Evolutionary conservation across 257 asterid species (phyloP).

Genomic region (Solanum corneliomulleri): DNA sequence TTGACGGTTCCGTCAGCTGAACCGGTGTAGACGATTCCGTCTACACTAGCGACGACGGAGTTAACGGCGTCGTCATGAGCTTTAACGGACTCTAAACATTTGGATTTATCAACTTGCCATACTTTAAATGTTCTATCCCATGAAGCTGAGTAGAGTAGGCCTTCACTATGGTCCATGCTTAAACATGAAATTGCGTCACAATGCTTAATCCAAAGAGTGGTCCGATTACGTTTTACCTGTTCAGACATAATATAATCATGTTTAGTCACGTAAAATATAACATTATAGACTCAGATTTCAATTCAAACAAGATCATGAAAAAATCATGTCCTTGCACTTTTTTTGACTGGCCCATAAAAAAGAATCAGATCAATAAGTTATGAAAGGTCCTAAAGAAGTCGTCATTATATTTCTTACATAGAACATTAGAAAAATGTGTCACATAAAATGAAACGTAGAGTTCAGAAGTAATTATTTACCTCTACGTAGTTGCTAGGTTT

Average conservation of each 20-base stretch:
- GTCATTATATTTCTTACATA: too few species aligned
- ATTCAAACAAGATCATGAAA: neutral
- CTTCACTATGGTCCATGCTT: constrained; percentile 50
- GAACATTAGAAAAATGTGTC: neutral
- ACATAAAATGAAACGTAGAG: neutral
- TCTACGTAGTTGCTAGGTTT: constrained; percentile 60
- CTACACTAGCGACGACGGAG: constrained; percentile 45
- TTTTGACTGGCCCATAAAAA: too few species aligned
- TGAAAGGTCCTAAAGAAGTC: neutral
- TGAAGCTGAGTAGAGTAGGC: constrained; percentile 59
- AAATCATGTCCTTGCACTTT: neutral
- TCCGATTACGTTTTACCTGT: constrained; percentile 28
- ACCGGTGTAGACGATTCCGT: constrained; percentile 59
- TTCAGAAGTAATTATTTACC: neutral
- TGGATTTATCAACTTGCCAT: constrained; percentile 54
- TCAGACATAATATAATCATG: neutral
- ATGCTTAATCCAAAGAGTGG: constrained; percentile 66
- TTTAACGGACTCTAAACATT: constrained; percentile 67
- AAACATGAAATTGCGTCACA: constrained; percentile 69
- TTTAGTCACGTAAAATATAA: neutral
- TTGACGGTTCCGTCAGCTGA: constrained; percentile 80
- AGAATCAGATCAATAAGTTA: neutral
- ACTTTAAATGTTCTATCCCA: constrained; percentile 81
- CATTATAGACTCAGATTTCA: neutral
- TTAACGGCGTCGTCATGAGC: constrained; percentile 85